Percentiles rank a stretch among this genome's conserved stretches.
Evolutionary conservation across 1,139 yeast genomes (phyloP).

Genomic region (Blastobotrys aristatus): DNA sequence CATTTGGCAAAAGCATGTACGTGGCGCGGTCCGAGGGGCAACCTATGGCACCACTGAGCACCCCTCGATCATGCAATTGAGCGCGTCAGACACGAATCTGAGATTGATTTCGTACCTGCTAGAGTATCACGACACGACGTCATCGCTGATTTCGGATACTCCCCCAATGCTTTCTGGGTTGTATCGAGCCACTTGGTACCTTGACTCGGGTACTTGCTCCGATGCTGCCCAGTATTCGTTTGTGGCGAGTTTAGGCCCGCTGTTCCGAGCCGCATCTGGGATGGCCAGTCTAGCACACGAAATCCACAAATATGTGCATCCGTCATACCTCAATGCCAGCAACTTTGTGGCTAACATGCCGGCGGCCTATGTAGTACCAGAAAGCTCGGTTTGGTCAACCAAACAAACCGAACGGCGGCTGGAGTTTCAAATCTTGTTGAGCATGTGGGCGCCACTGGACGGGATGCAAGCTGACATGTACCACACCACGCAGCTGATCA

Average conservation of each 20-base stretch:
- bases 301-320: conserved; percentile 12
- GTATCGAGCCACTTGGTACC: conserved; percentile 14
- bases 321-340: background rate
- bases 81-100: conserved; percentile 5
- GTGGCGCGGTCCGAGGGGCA: conserved; percentile 20
- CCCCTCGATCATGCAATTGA: background rate
- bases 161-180: conserved; percentile 16
- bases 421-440: conserved; percentile 17
- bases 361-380: conserved; percentile 11
- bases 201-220: background rate
- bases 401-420: conserved; percentile 11
- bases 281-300: conserved; percentile 16
- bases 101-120: conserved; percentile 15
- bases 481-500: conserved; percentile 17
- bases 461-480: conserved; percentile 15
- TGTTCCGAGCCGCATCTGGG: conserved; percentile 14
- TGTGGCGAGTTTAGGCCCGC: conserved; percentile 14
- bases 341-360: background rate
- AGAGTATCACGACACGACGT: conserved; percentile 21
- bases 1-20: conserved; percentile 20
- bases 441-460: conserved; percentile 16
- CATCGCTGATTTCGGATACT: conserved; percentile 13
- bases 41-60: conserved; percentile 5
- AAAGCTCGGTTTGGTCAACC: conserved; percentile 16
- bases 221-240: conserved; percentile 11